These are phyloP conservation scores for Candida ortonii DNA, from an alignment of 805 yeast genomes.

Conservation along the genomic window DNA sequence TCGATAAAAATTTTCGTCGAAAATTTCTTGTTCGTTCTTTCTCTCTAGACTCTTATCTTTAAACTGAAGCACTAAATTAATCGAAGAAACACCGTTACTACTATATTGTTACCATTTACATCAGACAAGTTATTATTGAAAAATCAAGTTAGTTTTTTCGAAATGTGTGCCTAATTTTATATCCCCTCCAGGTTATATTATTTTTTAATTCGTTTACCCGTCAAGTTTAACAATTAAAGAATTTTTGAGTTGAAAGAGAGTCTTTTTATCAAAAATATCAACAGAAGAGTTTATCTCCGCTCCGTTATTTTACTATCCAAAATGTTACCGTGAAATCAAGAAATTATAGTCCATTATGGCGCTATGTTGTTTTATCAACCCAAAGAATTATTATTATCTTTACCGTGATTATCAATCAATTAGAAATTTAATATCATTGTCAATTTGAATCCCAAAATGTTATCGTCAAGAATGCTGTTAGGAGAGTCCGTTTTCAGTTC, in stretches of 20 bases:
- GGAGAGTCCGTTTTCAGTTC: slow-evolving; percentile 35
- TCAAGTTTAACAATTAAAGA: slow-evolving; percentile 17
- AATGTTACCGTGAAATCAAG: slow-evolving; percentile 25
- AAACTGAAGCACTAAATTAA: too few relatives aligned
- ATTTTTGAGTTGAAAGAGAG: slow-evolving; percentile 16
- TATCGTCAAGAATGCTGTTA: slow-evolving; percentile 27
- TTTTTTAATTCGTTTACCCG: slow-evolving; percentile 19
- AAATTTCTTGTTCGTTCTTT: too few relatives aligned
- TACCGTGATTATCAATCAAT: slow-evolving; percentile 6
- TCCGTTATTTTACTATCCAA: too few relatives aligned
- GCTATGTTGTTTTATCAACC: slow-evolving; percentile 13
- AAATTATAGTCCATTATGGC: slow-evolving; percentile 27
- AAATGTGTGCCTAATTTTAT: slow-evolving; percentile 26
- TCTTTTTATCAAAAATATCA: slow-evolving; percentile 11
- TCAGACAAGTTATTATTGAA: too few relatives aligned
- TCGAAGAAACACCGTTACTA: too few relatives aligned
- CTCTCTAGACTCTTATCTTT: too few relatives aligned
- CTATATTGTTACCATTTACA: too few relatives aligned
- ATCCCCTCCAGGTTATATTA: slow-evolving; percentile 15
- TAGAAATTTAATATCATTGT: slow-evolving; percentile 9
- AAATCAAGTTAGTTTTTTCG: slow-evolving; percentile 6
- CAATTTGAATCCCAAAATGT: slow-evolving; percentile 11
- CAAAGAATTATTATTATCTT: slow-evolving; percentile 5
- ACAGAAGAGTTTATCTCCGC: slow-evolving; percentile 14
- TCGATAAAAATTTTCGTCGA: too few relatives aligned